phyloP scores from a whole-genome alignment of 1,284 basidiomycete species.

The Naganishia liquefaciens region DNA sequence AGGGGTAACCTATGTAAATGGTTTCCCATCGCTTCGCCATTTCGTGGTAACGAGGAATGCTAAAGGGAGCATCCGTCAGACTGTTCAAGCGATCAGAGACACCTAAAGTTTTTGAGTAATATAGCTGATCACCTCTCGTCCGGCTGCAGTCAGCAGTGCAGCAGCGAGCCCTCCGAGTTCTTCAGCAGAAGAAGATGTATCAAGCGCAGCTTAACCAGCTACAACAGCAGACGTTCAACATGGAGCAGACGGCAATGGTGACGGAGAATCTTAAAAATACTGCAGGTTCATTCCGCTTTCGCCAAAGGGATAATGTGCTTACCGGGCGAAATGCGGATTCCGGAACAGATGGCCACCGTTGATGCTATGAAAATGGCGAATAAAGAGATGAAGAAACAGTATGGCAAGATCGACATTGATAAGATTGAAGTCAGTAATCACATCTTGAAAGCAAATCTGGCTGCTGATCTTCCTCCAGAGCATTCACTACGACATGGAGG shows the following conservation, averaged over 20 bases:
- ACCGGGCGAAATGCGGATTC: background rate
- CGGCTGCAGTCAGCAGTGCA: slow-evolving; percentile 76
- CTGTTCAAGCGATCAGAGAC: background rate
- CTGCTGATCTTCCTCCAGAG: slow-evolving; percentile 58
- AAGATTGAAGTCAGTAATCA: slow-evolving; percentile 82
- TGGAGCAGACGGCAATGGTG: slow-evolving; percentile 93
- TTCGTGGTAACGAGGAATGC: background rate
- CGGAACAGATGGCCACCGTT: slow-evolving; percentile 85
- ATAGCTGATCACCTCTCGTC: slow-evolving; percentile 1
- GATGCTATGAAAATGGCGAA: slow-evolving; percentile 98
- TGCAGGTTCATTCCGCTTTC: slow-evolving; percentile 38
- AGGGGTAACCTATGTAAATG: no score
- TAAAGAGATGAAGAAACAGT: slow-evolving; percentile 95
- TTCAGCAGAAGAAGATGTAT: slow-evolving; percentile 95
- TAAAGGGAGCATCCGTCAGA: background rate
- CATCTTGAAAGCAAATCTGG: slow-evolving; percentile 8
- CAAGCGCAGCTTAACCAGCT: slow-evolving; percentile 88
- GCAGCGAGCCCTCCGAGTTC: slow-evolving; percentile 86
- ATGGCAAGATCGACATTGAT: slow-evolving; percentile 95
- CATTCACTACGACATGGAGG: slow-evolving; percentile 98
- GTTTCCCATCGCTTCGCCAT: no score
- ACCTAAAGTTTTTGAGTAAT: background rate
- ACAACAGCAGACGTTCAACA: slow-evolving; percentile 95
- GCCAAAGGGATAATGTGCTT: background rate
- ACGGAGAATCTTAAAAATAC: slow-evolving; percentile 98